A percentile compares a stretch with the other conserved stretches of the same genome.
phyloP scores from a whole-genome alignment of 495 filamentous ascomycete genomes.

The Xylaria nigripes region DNA sequence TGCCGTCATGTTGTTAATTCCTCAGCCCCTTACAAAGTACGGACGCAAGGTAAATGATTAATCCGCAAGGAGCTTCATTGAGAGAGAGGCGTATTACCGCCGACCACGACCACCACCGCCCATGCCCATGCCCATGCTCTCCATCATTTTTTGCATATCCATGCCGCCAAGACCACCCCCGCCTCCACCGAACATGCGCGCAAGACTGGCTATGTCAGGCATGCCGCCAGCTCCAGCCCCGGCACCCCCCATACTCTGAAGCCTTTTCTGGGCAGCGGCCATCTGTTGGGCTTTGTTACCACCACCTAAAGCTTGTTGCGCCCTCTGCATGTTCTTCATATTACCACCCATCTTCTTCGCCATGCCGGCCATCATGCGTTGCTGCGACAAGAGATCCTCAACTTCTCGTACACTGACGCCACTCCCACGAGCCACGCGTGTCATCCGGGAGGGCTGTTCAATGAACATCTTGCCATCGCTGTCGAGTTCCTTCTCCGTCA shows the following conservation, averaged over 20 bases:
- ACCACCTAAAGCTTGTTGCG: conserved; percentile 83
- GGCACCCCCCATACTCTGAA: conserved; percentile 80
- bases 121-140: conserved; percentile 65
- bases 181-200: conserved; percentile 70
- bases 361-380: conserved; percentile 98
- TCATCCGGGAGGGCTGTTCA: conserved; percentile 90
- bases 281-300: conserved; percentile 83
- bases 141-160: conserved; percentile 73
- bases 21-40: background rate
- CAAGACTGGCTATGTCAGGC: conserved; percentile 74
- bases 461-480: conserved; percentile 90
- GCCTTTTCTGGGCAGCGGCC: conserved; percentile 92
- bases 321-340: conserved; percentile 93
- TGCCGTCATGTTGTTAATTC: background rate
- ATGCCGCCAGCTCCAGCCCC: conserved; percentile 45
- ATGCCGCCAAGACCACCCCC: conserved; percentile 22
- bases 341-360: conserved; percentile 96
- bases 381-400: conserved; percentile 94
- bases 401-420: conserved; percentile 92
- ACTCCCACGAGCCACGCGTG: conserved; percentile 77
- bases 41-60: too few relatives aligned
- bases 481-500: conserved; percentile 93
- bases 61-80: background rate
- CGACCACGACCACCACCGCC: conserved; percentile 24
- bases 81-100: conserved; percentile 11